Conservation (phyloP, 495 filamentous ascomycete species). For the Filosporella fistucella region DNA sequence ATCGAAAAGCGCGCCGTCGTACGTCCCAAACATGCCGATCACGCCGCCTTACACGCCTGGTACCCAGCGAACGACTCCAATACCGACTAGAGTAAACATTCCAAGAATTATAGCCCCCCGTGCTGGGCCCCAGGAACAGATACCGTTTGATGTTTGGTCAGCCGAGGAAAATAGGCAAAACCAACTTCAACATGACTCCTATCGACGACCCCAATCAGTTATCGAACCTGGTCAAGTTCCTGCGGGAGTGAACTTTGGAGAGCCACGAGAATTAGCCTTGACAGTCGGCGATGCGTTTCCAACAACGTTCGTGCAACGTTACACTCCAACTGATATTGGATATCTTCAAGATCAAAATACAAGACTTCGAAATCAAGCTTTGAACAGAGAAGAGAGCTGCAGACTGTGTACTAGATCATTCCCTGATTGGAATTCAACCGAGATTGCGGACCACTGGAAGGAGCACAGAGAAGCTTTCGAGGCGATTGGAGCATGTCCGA, state of each 20-base stretch:
- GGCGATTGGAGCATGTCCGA: constrained; percentile 7
- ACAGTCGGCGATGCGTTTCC: constrained; percentile 9
- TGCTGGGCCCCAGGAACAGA: constrained; percentile 5
- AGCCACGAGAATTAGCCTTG: constrained; percentile 8
- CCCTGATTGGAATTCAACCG: not conserved
- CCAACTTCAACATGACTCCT: constrained; percentile 8
- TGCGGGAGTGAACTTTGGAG: constrained; percentile 14
- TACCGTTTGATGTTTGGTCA: constrained; percentile 8
- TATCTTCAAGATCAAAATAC: constrained; percentile 7
- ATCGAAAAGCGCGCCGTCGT: too few species aligned
- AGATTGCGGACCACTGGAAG: constrained; percentile 6
- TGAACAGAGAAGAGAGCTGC: constrained; percentile 17
- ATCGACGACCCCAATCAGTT: constrained; percentile 12
- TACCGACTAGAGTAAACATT: too few species aligned
- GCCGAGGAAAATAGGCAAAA: constrained; percentile 3
- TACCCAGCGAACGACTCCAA: too few species aligned
- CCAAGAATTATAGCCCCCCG: not conserved
- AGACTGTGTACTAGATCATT: constrained; percentile 12
- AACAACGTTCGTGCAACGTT: constrained; percentile 6
- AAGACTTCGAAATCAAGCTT: constrained; percentile 11
- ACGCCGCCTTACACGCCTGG: too few species aligned
- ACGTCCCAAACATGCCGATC: too few species aligned
- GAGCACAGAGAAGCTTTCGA: constrained; percentile 3
- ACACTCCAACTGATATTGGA: constrained; percentile 19
- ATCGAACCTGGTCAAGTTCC: constrained; percentile 20